A percentile compares a stretch with the other conserved stretches of the same genome.
phyloP scores from a whole-genome alignment of 306 rosid species.

The Echinosophora koreensis region DNA sequence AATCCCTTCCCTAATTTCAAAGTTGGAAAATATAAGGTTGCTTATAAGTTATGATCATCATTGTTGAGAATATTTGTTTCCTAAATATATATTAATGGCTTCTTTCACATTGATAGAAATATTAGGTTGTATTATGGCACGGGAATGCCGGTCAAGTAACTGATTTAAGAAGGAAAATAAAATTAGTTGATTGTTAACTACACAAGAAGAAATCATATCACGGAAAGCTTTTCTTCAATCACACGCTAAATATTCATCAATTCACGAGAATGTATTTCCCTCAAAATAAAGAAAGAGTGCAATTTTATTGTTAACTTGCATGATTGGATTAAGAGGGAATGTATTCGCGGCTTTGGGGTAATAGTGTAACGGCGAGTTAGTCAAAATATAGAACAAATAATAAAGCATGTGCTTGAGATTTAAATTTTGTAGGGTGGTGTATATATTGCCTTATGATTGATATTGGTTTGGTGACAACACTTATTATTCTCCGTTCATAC shows the following conservation, averaged over 20 bases:
- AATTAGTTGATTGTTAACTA: slow-evolving; percentile 1
- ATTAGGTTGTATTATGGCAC: slow-evolving; percentile 2
- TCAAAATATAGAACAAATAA: slow-evolving; percentile 7
- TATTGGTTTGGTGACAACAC: background rate
- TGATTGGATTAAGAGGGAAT: slow-evolving; percentile 22
- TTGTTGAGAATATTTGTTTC: background rate
- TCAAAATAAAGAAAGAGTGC: slow-evolving; percentile 39
- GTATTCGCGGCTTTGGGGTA: background rate
- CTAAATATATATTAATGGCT: background rate
- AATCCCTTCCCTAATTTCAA: no score
- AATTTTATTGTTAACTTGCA: slow-evolving; percentile 32
- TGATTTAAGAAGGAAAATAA: slow-evolving; percentile 7
- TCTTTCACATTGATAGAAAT: slow-evolving; percentile 7
- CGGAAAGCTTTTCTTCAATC: slow-evolving; percentile 21
- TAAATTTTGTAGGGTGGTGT: background rate
- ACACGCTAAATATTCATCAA: slow-evolving; percentile 20
- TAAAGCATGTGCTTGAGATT: slow-evolving; percentile 24
- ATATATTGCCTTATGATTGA: background rate
- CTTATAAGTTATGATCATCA: background rate
- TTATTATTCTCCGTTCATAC: background rate
- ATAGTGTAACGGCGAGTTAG: background rate
- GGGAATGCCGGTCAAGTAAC: background rate
- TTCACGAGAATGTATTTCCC: background rate
- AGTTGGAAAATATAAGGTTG: background rate
- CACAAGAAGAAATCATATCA: slow-evolving; percentile 23